phyloP scores from a whole-genome alignment of 108 stramenopile genomes.

The Asterionellopsis glacialis region DNA sequence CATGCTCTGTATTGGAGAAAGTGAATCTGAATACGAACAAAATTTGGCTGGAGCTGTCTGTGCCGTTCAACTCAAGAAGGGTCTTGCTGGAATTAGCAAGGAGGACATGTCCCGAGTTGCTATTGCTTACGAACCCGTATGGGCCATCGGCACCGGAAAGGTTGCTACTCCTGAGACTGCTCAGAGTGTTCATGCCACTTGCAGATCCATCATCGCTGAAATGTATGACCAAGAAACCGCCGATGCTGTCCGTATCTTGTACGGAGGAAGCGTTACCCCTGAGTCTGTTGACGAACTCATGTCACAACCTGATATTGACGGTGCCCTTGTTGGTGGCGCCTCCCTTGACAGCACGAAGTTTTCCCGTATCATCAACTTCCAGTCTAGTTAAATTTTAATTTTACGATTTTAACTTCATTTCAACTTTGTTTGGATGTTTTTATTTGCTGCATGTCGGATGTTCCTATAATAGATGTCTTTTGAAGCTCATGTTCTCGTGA shows the following conservation, averaged over 20 bases:
- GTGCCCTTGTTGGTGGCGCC: slow-evolving; percentile 94
- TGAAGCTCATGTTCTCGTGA: no score
- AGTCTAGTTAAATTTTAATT: slow-evolving; percentile 6
- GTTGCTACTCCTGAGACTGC: slow-evolving; percentile 65
- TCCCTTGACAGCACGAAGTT: slow-evolving; percentile 85
- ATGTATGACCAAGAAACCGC: slow-evolving; percentile 83
- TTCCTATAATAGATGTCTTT: no score
- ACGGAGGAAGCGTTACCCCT: slow-evolving; percentile 93
- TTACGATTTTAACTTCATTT: no score
- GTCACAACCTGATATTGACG: slow-evolving; percentile 93
- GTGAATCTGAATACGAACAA: slow-evolving; percentile 88
- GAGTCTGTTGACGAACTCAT: slow-evolving; percentile 91
- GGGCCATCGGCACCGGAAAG: slow-evolving; percentile 86
- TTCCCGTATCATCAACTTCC: slow-evolving; percentile 89
- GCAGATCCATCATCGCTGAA: slow-evolving; percentile 68
- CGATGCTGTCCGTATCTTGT: slow-evolving; percentile 77
- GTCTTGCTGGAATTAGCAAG: slow-evolving; percentile 69
- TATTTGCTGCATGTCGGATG: no score
- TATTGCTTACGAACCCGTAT: slow-evolving; percentile 94
- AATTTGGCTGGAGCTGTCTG: slow-evolving; percentile 88
- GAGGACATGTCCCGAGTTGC: slow-evolving; percentile 86
- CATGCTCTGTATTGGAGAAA: slow-evolving; percentile 96
- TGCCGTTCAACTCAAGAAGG: slow-evolving; percentile 87
- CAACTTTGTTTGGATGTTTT: no score
- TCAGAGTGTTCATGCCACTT: slow-evolving; percentile 77